Percentiles rank a stretch among this genome's conserved stretches.
phyloP scores from a whole-genome alignment of 768 basidiomycete species.

The Mycena epipterygia region DNA sequence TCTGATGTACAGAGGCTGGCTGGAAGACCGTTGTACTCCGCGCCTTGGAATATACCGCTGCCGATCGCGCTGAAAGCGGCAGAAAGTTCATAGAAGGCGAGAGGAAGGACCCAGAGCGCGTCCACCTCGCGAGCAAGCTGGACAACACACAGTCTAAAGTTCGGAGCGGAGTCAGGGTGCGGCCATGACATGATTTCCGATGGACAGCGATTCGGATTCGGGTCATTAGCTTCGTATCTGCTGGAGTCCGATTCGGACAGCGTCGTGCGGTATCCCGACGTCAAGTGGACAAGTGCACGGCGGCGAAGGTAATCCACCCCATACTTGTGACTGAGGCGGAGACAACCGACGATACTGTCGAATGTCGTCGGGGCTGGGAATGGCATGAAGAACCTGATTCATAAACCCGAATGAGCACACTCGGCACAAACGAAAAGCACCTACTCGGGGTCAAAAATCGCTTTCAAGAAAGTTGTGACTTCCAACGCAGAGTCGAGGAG shows the following conservation, averaged over 20 bases:
- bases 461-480: slow-evolving; percentile 16
- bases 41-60: background rate
- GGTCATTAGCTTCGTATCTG: background rate
- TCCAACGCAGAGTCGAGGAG: background rate
- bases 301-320: slow-evolving; percentile 8
- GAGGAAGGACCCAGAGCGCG: slow-evolving; percentile 13
- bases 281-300: slow-evolving; percentile 17
- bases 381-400: slow-evolving; percentile 4
- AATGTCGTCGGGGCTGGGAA: slow-evolving; percentile 5
- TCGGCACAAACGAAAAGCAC: background rate
- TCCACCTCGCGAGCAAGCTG: slow-evolving; percentile 17
- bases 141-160: background rate
- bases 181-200: background rate
- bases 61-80: background rate
- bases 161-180: background rate
- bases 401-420: too few relatives aligned
- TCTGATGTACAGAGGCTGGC: background rate
- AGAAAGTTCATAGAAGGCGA: background rate
- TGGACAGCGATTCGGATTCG: background rate
- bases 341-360: slow-evolving; percentile 5
- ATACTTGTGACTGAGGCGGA: slow-evolving; percentile 29
- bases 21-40: background rate
- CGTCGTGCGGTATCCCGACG: background rate
- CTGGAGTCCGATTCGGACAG: slow-evolving; percentile 5
- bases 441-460: background rate